Evolutionary conservation across 768 basidiomycete genomes (phyloP), one percentile per base, ranked within the genome.

Genomic region (Kwoniella europaea): DNA sequence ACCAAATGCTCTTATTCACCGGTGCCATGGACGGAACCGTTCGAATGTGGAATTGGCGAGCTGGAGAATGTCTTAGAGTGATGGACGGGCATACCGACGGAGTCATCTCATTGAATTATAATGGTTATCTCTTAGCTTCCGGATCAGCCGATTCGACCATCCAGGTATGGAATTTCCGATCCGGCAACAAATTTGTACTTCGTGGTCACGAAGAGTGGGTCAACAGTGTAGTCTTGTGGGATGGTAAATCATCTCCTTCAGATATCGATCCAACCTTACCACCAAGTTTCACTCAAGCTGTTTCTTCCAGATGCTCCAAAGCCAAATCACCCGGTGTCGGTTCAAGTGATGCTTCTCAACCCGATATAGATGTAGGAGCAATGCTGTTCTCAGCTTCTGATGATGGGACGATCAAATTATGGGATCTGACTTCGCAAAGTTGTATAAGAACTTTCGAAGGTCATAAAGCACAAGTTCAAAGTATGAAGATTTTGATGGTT

Each of bases 321-420:
- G 54, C 55, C 41, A 60, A 64, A 43, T 72, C 74, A 22, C 71
- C 70, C 10, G 71, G 67, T 13, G 53, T 60, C 2, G 50, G 22
- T 43, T 29, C 41, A 13, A 63, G 54, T 29, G 74, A 65, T 6
- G 65, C 69, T 50, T 65, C 68, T 35, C 71, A 73, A 65, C 76
- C 78, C 2, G 77, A 79, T 35, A 79, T 77, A 61, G 79, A 84
- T 67, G 87, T 89, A 16, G 93, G 94, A 63, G 95, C 97, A 85
- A 94, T 98, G 91, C 87, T 99, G 29, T 97, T 99, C 86, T 97
- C 94, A 9, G 93, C 93, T 3, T 94, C 93, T 9, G 97, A 98
- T 81, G 97, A 98, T 82, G 92, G 91, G 29, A 90, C 91, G 3
- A 93, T 98, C 83, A 90, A 90, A 69, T 88, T 99, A 5, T 99